These are phyloP conservation scores for Cercophora samala DNA, from an alignment of 495 filamentous ascomycete genomes.

Conservation along the genomic window DNA sequence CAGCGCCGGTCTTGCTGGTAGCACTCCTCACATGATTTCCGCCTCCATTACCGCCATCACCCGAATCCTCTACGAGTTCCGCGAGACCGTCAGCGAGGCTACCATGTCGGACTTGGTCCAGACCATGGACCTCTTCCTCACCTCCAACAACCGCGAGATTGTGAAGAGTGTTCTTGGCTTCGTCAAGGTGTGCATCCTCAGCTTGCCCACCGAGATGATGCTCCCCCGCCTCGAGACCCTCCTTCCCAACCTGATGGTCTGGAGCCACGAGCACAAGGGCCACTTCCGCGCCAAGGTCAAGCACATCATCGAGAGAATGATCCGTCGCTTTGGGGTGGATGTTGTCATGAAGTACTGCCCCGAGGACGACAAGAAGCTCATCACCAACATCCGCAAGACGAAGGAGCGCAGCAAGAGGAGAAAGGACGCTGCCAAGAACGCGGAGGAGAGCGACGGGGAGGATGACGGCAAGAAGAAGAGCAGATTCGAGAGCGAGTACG, in stretches of 20 bases:
- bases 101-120: conserved; percentile 74
- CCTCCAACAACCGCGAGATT: conserved; percentile 92
- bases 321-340: conserved; percentile 82
- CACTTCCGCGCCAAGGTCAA: conserved; percentile 95
- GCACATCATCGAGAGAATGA: conserved; percentile 90
- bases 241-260: conserved; percentile 86
- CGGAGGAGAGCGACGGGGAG: conserved; percentile 44
- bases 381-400: conserved; percentile 89
- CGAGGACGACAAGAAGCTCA: conserved; percentile 81
- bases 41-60: conserved; percentile 91
- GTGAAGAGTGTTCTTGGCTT: conserved; percentile 91
- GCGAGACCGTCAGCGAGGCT: conserved; percentile 50
- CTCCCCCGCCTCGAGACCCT: conserved; percentile 66
- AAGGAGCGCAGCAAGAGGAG: conserved; percentile 82
- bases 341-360: conserved; percentile 71
- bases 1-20: conserved; percentile 86
- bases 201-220: conserved; percentile 72
- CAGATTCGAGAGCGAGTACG: conserved; percentile 85
- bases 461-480: conserved; percentile 49
- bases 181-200: conserved; percentile 90
- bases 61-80: conserved; percentile 87
- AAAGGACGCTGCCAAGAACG: conserved; percentile 63
- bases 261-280: conserved; percentile 96
- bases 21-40: conserved; percentile 90
- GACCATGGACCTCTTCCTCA: conserved; percentile 91